Base-by-base conservation (phyloP, 2,329 filamentous ascomycete genomes). In the Stemphylium vesicarium region DNA sequence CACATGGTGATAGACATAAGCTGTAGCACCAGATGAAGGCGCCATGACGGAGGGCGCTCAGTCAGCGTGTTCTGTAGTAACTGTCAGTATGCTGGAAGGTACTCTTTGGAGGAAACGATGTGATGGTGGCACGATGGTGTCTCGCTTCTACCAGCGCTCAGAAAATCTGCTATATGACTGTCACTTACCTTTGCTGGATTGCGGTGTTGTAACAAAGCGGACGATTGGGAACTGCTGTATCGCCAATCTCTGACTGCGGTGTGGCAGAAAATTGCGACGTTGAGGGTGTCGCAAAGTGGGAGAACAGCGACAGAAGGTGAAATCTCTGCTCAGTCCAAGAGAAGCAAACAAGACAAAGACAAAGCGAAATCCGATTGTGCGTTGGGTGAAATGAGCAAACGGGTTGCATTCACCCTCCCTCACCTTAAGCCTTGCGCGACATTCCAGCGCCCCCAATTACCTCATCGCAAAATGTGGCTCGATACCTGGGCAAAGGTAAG, bases 1-100 rank as follows among this genome's bases (percentile, higher is more conserved):
- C 1, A 83, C 64, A 60, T 84, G 80, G 33, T 82, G 51, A 22
- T 54, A 36, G 4, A 60, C 44, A 31, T 66, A 66, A 10, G 48
- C 26, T 4, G 54, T 57, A 11, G 50, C 45, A 20, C 10, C n/a
- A 4, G 44, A 11, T 38, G 12, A 9, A 18, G 16, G 4, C 26
- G 49, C 12, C 60, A 63, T 65, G 10, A 12, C 6, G 20, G 22
- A 26, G 7, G 24, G 6, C 7, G 5, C 24, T 20, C 11, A 13
- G 10, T 15, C 22, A 24, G 29, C 7, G 22, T 8, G 6, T 4
- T 36, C 15, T 56, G 13, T n/a, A 20, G 4, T n/a, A 15, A 1
- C 12, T n/a, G 15, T 50, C 29, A 50, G 40, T 18, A 33, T 26
- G n/a, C 13, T 24, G 8, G 5, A 4, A 20, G 26, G 8, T 29